phyloP scores from a whole-genome alignment of 1,284 basidiomycete genomes.

The Naganishia sp. region DNA sequence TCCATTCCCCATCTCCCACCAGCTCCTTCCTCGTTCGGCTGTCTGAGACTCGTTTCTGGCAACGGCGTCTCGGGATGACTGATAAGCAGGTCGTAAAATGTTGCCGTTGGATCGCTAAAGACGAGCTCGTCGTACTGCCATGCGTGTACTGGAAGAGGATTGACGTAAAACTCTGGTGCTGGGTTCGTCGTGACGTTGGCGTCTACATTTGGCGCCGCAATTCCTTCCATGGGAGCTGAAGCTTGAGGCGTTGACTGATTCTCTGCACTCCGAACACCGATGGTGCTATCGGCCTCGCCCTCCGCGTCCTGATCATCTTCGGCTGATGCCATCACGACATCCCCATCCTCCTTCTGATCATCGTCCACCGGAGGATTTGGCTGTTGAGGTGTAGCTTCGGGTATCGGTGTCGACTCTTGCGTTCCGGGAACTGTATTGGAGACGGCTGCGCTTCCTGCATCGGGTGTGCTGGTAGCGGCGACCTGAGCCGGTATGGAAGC shows the following conservation, averaged over 20 bases:
- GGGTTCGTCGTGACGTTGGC: background rate
- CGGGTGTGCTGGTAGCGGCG: background rate
- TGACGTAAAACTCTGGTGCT: constrained; percentile 9
- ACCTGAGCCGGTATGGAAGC: background rate
- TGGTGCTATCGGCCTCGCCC: constrained; percentile 16
- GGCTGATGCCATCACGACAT: constrained; percentile 31
- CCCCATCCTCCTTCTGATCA: constrained; percentile 2
- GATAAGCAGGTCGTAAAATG: constrained; percentile 80
- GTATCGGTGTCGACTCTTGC: background rate
- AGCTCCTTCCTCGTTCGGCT: constrained; percentile 14
- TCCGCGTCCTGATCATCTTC: constrained; percentile 23
- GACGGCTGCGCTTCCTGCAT: background rate
- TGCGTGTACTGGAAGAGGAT: constrained; percentile 69
- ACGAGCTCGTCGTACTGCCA: constrained; percentile 99
- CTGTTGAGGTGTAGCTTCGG: background rate
- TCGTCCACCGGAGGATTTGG: background rate
- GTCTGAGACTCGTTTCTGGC: constrained; percentile 62
- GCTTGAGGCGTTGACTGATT: constrained; percentile 5
- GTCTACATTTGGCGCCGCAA: background rate
- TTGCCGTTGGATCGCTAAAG: constrained; percentile 88
- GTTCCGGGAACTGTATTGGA: constrained; percentile 5
- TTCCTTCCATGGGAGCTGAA: constrained; percentile 27
- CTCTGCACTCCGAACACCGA: constrained; percentile 1
- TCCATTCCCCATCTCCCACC: constrained; percentile 42
- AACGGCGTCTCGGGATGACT: constrained; percentile 80